Evolutionary conservation across 2,329 filamentous ascomycete species (phyloP).

Genomic region (Corynespora cassiicola): DNA sequence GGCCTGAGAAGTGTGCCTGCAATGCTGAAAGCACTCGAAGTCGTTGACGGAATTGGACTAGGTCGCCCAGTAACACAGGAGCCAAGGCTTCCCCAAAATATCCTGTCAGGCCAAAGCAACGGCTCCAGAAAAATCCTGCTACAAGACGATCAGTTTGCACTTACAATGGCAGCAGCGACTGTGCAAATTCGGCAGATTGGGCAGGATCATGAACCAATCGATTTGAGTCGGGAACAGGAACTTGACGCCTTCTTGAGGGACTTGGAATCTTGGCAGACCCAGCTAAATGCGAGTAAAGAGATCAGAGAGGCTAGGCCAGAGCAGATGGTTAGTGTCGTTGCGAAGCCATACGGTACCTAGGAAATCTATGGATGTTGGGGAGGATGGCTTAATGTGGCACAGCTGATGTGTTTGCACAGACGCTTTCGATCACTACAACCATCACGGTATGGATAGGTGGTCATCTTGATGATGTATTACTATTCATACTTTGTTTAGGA

Average conservation of each 20-base stretch:
- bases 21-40: slow-evolving; percentile 62
- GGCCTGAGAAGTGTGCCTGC: slow-evolving; percentile 60
- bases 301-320: too few relatives aligned
- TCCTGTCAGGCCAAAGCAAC: slow-evolving; percentile 43
- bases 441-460: too few relatives aligned
- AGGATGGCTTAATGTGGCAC: too few relatives aligned
- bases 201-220: slow-evolving; percentile 60
- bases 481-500: too few relatives aligned
- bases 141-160: slow-evolving; percentile 61
- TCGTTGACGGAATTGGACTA: slow-evolving; percentile 66
- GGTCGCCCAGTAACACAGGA: slow-evolving; percentile 60
- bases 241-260: slow-evolving; percentile 57
- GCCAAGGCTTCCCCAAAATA: slow-evolving; percentile 46
- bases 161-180: slow-evolving; percentile 55
- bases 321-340: too few relatives aligned
- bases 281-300: too few relatives aligned
- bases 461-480: too few relatives aligned
- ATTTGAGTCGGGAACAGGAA: slow-evolving; percentile 57
- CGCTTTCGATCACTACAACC: too few relatives aligned
- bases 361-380: too few relatives aligned
- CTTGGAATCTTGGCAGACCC: slow-evolving; percentile 55
- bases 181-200: slow-evolving; percentile 62
- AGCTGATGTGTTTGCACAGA: too few relatives aligned
- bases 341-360: too few relatives aligned
- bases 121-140: slow-evolving; percentile 47